Evolutionary conservation across 352 stramenopile species (phyloP).

Genomic region (Pythium brachiatum): DNA sequence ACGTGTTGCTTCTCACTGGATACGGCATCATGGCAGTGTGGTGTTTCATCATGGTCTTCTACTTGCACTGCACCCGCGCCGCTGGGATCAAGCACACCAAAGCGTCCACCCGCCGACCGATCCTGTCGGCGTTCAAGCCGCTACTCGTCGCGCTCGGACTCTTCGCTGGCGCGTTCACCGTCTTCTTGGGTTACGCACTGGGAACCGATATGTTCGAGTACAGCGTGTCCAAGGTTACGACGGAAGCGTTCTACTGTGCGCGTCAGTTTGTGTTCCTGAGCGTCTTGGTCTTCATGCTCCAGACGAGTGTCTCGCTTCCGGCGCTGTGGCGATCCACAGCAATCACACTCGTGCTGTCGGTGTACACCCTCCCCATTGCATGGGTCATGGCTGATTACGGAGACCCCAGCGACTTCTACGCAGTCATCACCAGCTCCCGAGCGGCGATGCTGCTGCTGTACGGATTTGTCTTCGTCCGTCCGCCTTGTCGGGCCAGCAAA

Average conservation of each 20-base stretch:
- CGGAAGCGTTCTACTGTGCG: constrained; percentile 55
- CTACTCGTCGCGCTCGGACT: constrained; percentile 32
- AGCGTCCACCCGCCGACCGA: constrained; percentile 47
- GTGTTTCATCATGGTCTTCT: constrained; percentile 31
- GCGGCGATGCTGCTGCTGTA: constrained; percentile 40
- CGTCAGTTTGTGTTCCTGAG: constrained; percentile 63
- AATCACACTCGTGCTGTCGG: constrained; percentile 43
- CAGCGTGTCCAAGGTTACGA: constrained; percentile 22
- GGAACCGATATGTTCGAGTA: constrained; percentile 32
- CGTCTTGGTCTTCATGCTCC: constrained; percentile 61
- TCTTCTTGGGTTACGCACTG: constrained; percentile 29
- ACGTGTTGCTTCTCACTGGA: constrained; percentile 11
- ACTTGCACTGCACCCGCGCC: constrained; percentile 50
- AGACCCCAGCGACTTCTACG: constrained; percentile 30
- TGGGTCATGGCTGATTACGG: constrained; percentile 26
- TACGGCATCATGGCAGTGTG: constrained; percentile 22
- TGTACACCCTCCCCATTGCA: constrained; percentile 59
- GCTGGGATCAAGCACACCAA: constrained; percentile 45
- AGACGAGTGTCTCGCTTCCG: constrained; percentile 50
- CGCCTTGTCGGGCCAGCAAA: constrained; percentile 42
- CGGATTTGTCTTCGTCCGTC: constrained; percentile 39
- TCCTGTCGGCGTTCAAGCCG: constrained; percentile 72
- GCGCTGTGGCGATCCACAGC: constrained; percentile 42
- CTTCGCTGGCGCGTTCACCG: constrained; percentile 7
- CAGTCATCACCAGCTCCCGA: constrained; percentile 32